Conservation (phyloP, 2,329 filamentous ascomycete species). For the Phyllosticta citribraziliensis region DNA sequence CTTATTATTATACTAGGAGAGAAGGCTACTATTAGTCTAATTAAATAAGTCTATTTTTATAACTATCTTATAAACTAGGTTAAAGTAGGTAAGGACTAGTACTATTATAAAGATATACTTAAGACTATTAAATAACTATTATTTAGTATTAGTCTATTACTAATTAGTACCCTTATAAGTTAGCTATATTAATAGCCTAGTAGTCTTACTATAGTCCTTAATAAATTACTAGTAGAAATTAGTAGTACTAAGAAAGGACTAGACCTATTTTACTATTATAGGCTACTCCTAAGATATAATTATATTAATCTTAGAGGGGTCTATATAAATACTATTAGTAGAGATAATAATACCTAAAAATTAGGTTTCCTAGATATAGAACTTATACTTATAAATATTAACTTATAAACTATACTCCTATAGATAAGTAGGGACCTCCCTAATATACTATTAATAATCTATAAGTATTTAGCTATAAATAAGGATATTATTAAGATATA, state of each 20-base stretch:
- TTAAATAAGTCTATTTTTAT: no score
- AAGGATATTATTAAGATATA: slow-evolving; percentile 15
- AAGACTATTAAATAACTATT: background rate
- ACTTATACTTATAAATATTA: slow-evolving; percentile 12
- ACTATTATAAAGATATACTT: background rate
- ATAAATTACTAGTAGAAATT: slow-evolving; percentile 10
- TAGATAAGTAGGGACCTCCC: slow-evolving; percentile 1
- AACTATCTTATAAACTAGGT: no score
- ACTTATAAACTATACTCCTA: slow-evolving; percentile 3
- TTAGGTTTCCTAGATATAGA: slow-evolving; percentile 2
- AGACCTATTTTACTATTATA: slow-evolving; percentile 3
- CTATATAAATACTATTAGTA: slow-evolving; percentile 6
- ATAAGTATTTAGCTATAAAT: slow-evolving; percentile 9
- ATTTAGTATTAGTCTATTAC: background rate
- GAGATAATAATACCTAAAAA: slow-evolving; percentile 13
- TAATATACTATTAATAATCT: slow-evolving; percentile 9
- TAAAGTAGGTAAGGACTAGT: background rate
- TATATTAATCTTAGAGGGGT: slow-evolving; percentile 10
- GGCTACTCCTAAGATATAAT: background rate
- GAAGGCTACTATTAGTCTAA: background rate
- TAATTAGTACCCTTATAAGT: background rate
- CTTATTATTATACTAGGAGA: background rate
- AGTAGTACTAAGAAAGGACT: slow-evolving; percentile 11
- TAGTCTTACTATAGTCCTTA: background rate
- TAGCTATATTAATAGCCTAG: background rate